Evolutionary conservation across 179 eudicot genomes (phyloP).

Genomic region (Drosera spatulata): DNA sequence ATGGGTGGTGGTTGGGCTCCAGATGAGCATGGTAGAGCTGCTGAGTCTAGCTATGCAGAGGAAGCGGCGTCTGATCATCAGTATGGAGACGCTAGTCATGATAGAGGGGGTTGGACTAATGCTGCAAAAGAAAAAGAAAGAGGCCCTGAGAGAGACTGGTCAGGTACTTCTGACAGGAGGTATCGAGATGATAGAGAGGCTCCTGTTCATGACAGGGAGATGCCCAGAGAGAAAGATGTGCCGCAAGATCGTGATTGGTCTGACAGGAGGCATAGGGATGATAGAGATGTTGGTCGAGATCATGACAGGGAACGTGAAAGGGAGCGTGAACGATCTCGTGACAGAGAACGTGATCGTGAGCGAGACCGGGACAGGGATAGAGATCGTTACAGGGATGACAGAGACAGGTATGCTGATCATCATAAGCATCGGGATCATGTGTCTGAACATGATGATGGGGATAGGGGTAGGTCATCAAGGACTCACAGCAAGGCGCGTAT

Average conservation of each 20-base stretch:
- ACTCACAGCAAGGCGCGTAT: constrained; percentile 48
- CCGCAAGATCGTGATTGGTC: constrained; percentile 42
- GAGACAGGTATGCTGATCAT: constrained; percentile 52
- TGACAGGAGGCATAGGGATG: constrained; percentile 55
- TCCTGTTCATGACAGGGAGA: constrained; percentile 37
- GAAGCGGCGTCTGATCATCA: constrained; percentile 77
- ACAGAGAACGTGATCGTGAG: constrained; percentile 23
- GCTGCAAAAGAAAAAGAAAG: constrained; percentile 58
- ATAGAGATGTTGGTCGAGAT: constrained; percentile 44
- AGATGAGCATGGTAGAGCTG: constrained; percentile 66
- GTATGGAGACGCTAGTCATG: constrained; percentile 66
- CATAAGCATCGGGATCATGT: constrained; percentile 46
- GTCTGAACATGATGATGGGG: constrained; percentile 41
- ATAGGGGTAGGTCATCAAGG: constrained; percentile 66
- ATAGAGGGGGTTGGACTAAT: constrained; percentile 52
- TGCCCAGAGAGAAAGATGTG: constrained; percentile 47
- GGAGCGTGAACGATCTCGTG: constrained; percentile 39
- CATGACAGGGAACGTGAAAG: constrained; percentile 41
- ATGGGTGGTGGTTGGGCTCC: constrained; percentile 78
- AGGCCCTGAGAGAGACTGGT: constrained; percentile 63
- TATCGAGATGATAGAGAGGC: constrained; percentile 71
- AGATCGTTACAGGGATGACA: constrained; percentile 54
- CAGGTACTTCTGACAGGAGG: constrained; percentile 71
- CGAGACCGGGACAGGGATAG: constrained; percentile 37
- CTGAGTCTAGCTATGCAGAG: constrained; percentile 75